A percentile compares a stretch with the other conserved stretches of the same genome.
phyloP scores from a whole-genome alignment of 345 rosid species.

The Ceriops tagal region DNA sequence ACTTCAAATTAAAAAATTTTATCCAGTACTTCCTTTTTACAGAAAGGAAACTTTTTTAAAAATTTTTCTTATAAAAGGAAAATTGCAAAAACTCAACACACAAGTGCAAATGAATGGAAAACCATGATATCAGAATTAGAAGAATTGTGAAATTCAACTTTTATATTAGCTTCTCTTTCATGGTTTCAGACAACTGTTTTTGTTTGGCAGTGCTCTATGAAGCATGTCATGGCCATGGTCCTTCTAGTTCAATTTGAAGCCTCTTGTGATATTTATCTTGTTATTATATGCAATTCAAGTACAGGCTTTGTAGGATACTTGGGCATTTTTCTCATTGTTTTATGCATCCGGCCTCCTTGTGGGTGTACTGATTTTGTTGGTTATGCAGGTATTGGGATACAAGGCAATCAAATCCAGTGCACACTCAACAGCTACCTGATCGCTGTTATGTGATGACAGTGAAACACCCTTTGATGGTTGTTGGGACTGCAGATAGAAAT shows the following conservation, averaged over 20 bases:
- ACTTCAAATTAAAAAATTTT: no score
- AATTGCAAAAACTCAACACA: no score
- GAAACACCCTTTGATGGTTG: constrained; percentile 90
- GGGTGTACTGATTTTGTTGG: neutral
- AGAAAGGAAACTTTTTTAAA: no score
- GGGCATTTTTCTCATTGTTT: neutral
- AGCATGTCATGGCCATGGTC: no score
- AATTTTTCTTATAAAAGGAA: no score
- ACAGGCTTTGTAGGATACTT: neutral
- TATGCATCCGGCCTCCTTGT: neutral
- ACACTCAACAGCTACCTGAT: constrained; percentile 92
- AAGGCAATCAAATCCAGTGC: constrained; percentile 83
- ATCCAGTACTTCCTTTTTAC: no score
- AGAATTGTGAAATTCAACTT: no score
- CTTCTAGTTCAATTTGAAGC: no score
- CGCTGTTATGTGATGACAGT: constrained; percentile 85
- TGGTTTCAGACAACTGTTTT: neutral
- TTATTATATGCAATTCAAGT: neutral
- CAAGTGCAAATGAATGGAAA: no score
- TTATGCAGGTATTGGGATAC: constrained; percentile 82
- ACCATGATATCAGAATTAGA: no score
- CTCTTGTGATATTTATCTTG: neutral
- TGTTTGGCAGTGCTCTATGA: neutral
- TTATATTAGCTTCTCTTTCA: neutral
- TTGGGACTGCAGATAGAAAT: constrained; percentile 96